Evolutionary conservation across 305 asterid species (phyloP).

Genomic region (Euphrasia arctica): DNA sequence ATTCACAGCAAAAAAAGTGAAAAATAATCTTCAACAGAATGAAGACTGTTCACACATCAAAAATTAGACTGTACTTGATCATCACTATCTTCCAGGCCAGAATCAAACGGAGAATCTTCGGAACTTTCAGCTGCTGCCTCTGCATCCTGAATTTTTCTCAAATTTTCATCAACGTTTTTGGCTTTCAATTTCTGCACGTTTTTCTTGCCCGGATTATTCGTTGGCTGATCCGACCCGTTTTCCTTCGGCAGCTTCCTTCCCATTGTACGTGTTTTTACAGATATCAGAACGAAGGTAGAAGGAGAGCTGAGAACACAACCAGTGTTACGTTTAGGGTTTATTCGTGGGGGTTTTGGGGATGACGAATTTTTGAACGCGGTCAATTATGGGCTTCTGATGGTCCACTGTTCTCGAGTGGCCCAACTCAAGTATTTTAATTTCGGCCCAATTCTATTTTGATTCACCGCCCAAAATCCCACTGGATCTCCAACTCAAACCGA

Average conservation of each 20-base stretch:
- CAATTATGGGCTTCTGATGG: not conserved
- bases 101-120: constrained; percentile 43
- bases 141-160: constrained; percentile 30
- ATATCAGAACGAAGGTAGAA: not conserved
- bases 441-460: no score
- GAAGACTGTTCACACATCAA: not conserved
- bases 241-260: constrained; percentile 23
- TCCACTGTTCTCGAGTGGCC: not conserved
- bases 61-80: constrained; percentile 31
- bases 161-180: constrained; percentile 27
- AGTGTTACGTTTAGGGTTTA: not conserved
- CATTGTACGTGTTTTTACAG: constrained; percentile 14
- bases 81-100: constrained; percentile 35
- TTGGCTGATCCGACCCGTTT: constrained; percentile 25
- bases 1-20: no score
- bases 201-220: constrained; percentile 20
- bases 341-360: not conserved
- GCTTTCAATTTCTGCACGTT: constrained; percentile 26
- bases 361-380: not conserved
- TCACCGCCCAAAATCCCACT: no score
- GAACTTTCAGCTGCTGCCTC: constrained; percentile 33
- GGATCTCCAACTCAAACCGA: no score
- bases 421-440: not conserved
- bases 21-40: no score
- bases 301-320: not conserved